Evolutionary conservation across 23 red algal genomes (phyloP).

Genomic region (Chondrus crispus): DNA sequence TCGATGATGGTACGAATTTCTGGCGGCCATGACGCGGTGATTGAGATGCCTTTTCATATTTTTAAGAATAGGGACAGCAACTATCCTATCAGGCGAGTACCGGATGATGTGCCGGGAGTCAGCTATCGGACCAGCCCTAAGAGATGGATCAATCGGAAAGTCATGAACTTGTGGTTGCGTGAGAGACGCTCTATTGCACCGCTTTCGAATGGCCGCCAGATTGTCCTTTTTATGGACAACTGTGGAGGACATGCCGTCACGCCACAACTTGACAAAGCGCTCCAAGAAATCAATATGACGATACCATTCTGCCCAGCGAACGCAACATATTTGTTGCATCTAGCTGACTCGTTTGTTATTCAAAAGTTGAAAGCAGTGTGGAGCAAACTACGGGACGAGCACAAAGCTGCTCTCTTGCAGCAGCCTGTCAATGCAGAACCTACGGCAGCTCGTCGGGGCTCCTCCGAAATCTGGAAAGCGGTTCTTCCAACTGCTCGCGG

Average conservation of each 20-base stretch:
- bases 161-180: neutral
- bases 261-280: neutral
- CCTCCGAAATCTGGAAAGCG: neutral
- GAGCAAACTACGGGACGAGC: neutral
- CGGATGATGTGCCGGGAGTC: neutral
- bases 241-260: neutral
- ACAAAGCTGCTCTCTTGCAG: neutral
- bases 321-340: neutral
- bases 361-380: neutral
- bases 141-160: neutral
- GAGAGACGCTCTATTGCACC: neutral
- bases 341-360: neutral
- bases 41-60: neutral
- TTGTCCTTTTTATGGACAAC: neutral
- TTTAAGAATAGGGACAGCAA: neutral
- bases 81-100: slow-evolving; percentile 5
- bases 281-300: neutral
- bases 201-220: neutral
- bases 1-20: neutral
- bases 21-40: neutral
- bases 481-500: neutral
- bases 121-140: neutral
- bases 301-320: neutral
- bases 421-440: neutral
- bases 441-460: neutral